phyloP scores from a whole-genome alignment of 257 asterid species.

The Penstemon eatonii region DNA sequence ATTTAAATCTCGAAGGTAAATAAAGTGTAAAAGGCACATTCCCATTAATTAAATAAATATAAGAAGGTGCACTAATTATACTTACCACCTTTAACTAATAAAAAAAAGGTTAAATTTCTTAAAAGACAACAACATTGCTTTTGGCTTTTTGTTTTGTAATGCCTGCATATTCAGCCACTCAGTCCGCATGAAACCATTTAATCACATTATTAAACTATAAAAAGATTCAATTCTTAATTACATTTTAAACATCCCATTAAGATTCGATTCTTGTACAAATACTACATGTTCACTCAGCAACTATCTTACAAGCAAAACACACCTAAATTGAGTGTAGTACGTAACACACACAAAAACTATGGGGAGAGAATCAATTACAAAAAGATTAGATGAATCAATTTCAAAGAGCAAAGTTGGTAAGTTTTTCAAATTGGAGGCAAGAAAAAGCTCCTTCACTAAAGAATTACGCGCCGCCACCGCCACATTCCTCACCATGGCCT shows the following conservation, averaged over 20 bases:
- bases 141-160: slow-evolving; percentile 31
- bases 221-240: slow-evolving; percentile 6
- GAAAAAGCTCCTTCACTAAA: slow-evolving; percentile 48
- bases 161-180: slow-evolving; percentile 37
- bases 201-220: slow-evolving; percentile 14
- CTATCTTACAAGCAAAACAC: slow-evolving; percentile 17
- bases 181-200: slow-evolving; percentile 29
- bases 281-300: slow-evolving; percentile 3
- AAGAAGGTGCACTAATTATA: slow-evolving; percentile 48
- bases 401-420: slow-evolving; percentile 54
- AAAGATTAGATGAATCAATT: slow-evolving; percentile 41
- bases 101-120: slow-evolving; percentile 32
- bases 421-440: slow-evolving; percentile 58
- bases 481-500: slow-evolving; percentile 79
- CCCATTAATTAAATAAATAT: not conserved
- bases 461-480: slow-evolving; percentile 77
- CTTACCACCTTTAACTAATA: slow-evolving; percentile 28
- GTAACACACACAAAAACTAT: slow-evolving; percentile 23
- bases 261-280: not conserved
- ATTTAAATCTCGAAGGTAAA: slow-evolving; percentile 6
- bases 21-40: not conserved
- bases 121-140: slow-evolving; percentile 38
- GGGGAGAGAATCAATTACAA: slow-evolving; percentile 46
- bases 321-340: not conserved
- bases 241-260: slow-evolving; percentile 16